Evolutionary conservation across 495 filamentous ascomycete species (phyloP).

Genomic region (Penicillium cinerascens): DNA sequence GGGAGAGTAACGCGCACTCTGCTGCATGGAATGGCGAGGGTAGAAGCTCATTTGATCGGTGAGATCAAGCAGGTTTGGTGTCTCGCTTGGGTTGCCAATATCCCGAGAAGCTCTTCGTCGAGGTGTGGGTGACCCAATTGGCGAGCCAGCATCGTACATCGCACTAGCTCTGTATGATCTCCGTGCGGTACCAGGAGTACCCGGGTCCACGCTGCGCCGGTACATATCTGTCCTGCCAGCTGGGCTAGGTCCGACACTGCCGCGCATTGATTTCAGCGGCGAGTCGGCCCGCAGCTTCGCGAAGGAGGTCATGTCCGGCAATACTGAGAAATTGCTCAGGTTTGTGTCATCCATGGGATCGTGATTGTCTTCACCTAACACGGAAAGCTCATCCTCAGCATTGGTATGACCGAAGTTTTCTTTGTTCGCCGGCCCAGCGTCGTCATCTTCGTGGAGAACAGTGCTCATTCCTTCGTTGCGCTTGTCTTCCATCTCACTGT

Average conservation of each 20-base stretch:
- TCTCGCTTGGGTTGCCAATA: constrained; percentile 17
- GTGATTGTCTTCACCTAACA: constrained; percentile 29
- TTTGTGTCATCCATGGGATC: constrained; percentile 70
- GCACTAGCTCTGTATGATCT: constrained; percentile 30
- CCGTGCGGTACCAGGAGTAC: constrained; percentile 37
- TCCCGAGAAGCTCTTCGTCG: constrained; percentile 60
- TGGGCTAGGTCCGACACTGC: constrained; percentile 31
- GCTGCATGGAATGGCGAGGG: constrained; percentile 35
- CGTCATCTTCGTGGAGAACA: constrained; percentile 31
- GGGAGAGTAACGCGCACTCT: constrained; percentile 40
- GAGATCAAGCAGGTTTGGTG: constrained; percentile 73
- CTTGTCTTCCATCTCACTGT: constrained; percentile 40
- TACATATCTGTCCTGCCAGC: constrained; percentile 11
- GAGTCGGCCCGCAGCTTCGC: constrained; percentile 62
- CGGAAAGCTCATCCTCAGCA: constrained; percentile 19
- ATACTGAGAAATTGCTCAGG: constrained; percentile 81
- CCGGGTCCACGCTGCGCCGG: constrained; percentile 20
- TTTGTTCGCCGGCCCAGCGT: constrained; percentile 12
- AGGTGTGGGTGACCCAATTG: constrained; percentile 57
- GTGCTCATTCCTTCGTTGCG: constrained; percentile 46
- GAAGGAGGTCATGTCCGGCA: constrained; percentile 86
- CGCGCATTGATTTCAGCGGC: constrained; percentile 43
- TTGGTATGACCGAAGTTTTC: too few species aligned
- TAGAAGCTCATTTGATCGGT: constrained; percentile 70
- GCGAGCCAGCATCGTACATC: constrained; percentile 38